phyloP scores from a whole-genome alignment of 2,329 filamentous ascomycete genomes.

The Cercospora janseana region DNA sequence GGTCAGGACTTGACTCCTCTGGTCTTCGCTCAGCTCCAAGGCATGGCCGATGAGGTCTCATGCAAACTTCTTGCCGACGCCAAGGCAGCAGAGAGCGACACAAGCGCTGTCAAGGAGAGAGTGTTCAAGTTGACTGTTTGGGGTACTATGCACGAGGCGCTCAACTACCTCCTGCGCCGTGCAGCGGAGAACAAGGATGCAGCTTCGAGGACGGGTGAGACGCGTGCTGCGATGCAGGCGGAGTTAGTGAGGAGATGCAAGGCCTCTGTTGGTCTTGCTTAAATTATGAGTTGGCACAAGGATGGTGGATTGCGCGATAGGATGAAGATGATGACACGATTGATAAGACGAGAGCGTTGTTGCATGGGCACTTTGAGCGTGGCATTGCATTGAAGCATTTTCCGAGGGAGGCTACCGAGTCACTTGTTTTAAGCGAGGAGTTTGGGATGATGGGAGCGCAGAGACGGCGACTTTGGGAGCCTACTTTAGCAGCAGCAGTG shows the following conservation, averaged over 20 bases:
- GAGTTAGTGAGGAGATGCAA: constrained; percentile 44
- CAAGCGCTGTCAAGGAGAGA: constrained; percentile 42
- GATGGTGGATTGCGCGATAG: not conserved
- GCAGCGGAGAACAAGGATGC: constrained; percentile 64
- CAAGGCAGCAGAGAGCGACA: constrained; percentile 36
- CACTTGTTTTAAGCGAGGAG: constrained; percentile 6
- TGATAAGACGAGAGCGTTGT: not conserved
- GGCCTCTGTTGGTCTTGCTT: constrained; percentile 24
- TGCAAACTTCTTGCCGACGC: constrained; percentile 52
- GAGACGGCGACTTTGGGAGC: too few relatives aligned
- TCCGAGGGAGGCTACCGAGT: not conserved
- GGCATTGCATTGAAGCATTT: too few relatives aligned
- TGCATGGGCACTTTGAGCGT: not conserved
- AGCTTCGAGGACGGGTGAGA: constrained; percentile 54
- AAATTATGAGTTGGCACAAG: not conserved
- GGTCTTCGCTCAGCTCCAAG: constrained; percentile 77
- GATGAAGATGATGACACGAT: not conserved
- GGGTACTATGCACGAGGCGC: constrained; percentile 67
- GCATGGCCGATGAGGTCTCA: constrained; percentile 93
- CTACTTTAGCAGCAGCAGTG: not conserved
- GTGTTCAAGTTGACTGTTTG: constrained; percentile 59
- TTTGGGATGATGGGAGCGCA: not conserved
- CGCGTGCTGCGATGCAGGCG: constrained; percentile 50
- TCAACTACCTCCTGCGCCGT: constrained; percentile 66
- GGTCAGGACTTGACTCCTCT: constrained; percentile 49